Base-by-base conservation (phyloP, 2,329 filamentous ascomycete genomes). In the Bretziella fagacearum region DNA sequence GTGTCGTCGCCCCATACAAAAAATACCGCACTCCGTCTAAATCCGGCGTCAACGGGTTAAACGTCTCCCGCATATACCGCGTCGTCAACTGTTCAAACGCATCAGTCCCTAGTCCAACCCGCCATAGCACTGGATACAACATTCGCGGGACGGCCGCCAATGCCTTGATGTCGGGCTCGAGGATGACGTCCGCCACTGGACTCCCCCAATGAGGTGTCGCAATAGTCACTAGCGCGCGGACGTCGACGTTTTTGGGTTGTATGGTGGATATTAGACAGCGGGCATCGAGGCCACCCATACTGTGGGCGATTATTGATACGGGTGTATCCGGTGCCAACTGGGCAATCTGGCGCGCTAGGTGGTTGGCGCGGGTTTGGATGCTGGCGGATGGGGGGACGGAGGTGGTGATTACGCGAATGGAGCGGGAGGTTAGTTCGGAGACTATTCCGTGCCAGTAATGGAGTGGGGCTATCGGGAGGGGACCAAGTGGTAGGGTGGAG, bases 261-360 rank as follows among this genome's bases (percentile, higher is more conserved):
- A 78, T 62, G 44, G 65, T 65, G 18, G 74, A 73, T 46, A 79
- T 72, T 74, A 80, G 77, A 58, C 77, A 77, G 39, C 77, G 66
- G 7, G 74, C 71, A 57, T 80, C 77, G 3, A 81, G 64, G 2
- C 77, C 76, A 41, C 77, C 74, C 74, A 79, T 79, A 54, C 68
- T 73, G 62, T 86, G 81, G 33, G 74, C 74, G 17, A 86, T 68
- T 50, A 94, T 82, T 57, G 84, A 84, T 53, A 94, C 84, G 44
- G 78, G 73, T 51, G 62, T 64, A 15, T 65, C 66, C 3, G 47
- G 36, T 18, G 59, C 54, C 37, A 41, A 11, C n/a, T 46, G 10
- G 41, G 65, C 65, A 50, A 80, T 77, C 52, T 72, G 66, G 52
- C 62, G 56, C 26, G 67, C 67, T n/a, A 81, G 66, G 54, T 67